Evolutionary conservation across 805 yeast genomes (phyloP).

Genomic region (Nakazawaea anatomiae): DNA sequence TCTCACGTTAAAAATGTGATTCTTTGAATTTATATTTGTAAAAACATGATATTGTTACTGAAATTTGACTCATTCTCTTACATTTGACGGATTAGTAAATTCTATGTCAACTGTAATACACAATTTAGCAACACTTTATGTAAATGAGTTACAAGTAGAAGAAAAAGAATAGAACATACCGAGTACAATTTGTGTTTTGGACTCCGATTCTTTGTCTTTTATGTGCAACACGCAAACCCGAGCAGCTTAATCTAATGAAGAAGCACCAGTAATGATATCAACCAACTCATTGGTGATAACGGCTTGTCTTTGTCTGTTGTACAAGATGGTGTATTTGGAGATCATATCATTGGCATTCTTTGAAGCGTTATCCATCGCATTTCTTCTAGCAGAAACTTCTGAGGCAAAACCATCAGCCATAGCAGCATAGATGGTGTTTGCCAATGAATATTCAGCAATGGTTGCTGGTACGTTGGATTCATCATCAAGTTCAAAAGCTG

Average conservation of each 20-base stretch:
- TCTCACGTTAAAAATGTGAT: neutral
- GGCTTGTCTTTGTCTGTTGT: constrained; percentile 99
- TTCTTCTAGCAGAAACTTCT: constrained; percentile 97
- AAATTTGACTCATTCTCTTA: neutral
- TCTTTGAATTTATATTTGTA: neutral
- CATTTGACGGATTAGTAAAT: neutral
- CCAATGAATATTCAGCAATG: constrained; percentile 76
- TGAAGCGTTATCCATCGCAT: constrained; percentile 99
- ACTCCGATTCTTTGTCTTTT: neutral
- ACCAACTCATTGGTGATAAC: constrained; percentile 99
- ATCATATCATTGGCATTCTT: constrained; percentile 99
- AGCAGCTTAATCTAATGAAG: constrained; percentile 74
- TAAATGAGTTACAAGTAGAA: neutral
- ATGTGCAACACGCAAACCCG: neutral
- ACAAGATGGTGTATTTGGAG: constrained; percentile 89
- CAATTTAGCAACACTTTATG: neutral
- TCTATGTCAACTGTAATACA: neutral
- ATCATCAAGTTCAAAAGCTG: constrained; percentile 75
- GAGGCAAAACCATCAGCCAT: constrained; percentile 98
- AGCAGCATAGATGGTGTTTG: constrained; percentile 85
- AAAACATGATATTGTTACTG: neutral
- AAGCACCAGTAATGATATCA: constrained; percentile 99
- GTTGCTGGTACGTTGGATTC: constrained; percentile 63
- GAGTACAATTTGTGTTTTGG: neutral
- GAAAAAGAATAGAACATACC: neutral